Evolutionary conservation across 1,284 basidiomycete species (phyloP), one percentile per base, ranked within the genome.

Genomic region (Sphaerobolus stellatus): DNA sequence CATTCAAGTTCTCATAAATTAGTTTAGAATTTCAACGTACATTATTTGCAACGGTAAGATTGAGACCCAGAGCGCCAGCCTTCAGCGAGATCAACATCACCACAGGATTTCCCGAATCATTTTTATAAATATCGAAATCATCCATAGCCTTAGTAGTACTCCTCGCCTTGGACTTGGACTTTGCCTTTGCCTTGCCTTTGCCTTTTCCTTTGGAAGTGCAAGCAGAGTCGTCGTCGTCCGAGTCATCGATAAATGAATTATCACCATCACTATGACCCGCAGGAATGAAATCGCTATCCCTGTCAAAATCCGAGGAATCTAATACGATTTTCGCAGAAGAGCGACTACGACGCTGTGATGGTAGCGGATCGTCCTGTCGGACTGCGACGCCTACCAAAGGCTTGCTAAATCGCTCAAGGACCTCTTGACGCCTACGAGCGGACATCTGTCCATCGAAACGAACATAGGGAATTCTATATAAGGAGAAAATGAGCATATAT

Each of bases 1-100:
- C 28, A 36, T 36, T 36, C 11, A 18, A 36, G 33, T 22, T n/a
- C n/a, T n/a, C n/a, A n/a, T n/a, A n/a, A n/a, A n/a, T n/a, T n/a
- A n/a, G n/a, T n/a, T n/a, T n/a, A n/a, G n/a, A n/a, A n/a, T n/a
- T n/a, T 18, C 24, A 16, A 48, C 52, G 28, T 20, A 54, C 90
- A 66, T 94, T 91, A 64, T 92, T 94, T 1, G 93, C 93, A 14
- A 90, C 89, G 1, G 92, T 95, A 57, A 95, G 71, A 67, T 95
- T 95, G 52, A 95, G 73, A 4, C 92, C 93, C 24, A 94, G 78
- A 2, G 93, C 92, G 29, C 88, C 88, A 5, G 74, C 83, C 62
- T 94, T 94, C 61, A 95, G 75, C 6, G 92, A 94, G 52, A 95
- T 89, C 49, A 95, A 77, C 87, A 94, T 86, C 28, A 94, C 86